These are phyloP conservation scores for Ceratocystis cacaofunesta DNA, from an alignment of 2,329 filamentous ascomycete genomes.

Conservation along the genomic window DNA sequence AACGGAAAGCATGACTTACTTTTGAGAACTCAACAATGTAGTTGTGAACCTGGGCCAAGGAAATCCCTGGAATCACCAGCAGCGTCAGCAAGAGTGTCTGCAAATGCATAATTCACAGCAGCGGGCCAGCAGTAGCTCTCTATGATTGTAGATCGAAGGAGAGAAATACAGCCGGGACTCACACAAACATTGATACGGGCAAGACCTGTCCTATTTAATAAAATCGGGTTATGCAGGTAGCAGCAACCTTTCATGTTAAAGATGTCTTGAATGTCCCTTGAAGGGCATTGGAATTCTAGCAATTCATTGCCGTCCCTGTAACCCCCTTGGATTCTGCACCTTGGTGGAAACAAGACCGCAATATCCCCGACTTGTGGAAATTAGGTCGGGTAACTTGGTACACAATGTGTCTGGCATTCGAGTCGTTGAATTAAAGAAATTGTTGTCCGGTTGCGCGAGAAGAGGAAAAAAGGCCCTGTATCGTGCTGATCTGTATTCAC, in stretches of 20 bases:
- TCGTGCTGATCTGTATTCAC: not conserved
- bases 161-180: not conserved
- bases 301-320: not conserved
- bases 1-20: not conserved
- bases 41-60: not conserved
- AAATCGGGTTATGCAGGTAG: not conserved
- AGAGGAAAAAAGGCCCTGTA: not conserved
- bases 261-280: not conserved
- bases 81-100: not conserved
- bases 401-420: not conserved
- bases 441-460: not conserved
- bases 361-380: not conserved
- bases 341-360: not conserved
- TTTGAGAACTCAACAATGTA: conserved; percentile 12
- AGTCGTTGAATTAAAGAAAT: not conserved
- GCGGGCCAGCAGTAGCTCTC: not conserved
- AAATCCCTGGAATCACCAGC: not conserved
- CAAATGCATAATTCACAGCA: not conserved
- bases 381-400: conserved; percentile 5
- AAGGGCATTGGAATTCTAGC: not conserved
- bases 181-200: not conserved
- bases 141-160: not conserved
- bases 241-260: not conserved
- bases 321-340: not conserved
- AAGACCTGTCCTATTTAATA: not conserved